Base-by-base conservation (phyloP, 2,329 filamentous ascomycete species). In the Aspergillus persii region DNA sequence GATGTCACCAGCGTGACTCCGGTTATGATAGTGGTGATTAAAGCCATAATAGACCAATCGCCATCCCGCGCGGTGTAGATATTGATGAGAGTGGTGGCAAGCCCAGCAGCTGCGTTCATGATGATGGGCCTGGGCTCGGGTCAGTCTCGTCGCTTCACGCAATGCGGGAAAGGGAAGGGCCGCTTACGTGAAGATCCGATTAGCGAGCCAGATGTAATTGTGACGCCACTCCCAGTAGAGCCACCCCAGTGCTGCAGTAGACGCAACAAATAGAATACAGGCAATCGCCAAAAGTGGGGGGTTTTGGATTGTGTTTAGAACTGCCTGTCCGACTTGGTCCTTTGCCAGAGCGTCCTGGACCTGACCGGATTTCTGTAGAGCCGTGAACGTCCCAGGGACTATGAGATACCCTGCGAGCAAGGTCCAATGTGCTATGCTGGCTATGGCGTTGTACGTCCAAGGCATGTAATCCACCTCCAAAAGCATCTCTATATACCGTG, bases 191-290 rank as follows among this genome's bases (percentile, higher is more conserved):
- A 84, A 83, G 11, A 85, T 71, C 57, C 77, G 75, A 66, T 84
- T 82, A 8, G 83, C 73, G 26, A 84, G 72, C 83, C 81, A 86
- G 18, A 84, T 75, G 58, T 84, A 84, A 62, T 85, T 84, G 15
- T 68, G 65, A 44, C 77, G 69, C 71, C 80, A 80, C 23, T 72
- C 69, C 54, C 75, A 70, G 61, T 76, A 81, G n/a, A 85, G 70
- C 66, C 71, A 75, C 2, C 75, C 53, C 66, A 81, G 79, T 3
- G 80, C 78, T 1, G 73, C 50, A 1, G 69, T 65, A 3, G 80
- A 80, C 4, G 79, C 58, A 7, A 71, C 72, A 58, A 81, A 80
- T 31, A 78, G 77, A 8, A 76, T 69, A 15, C 76, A 78, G 1
- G 78, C 77, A 12, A 83, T 67, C 30, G 76, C 79, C 23, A 83